These are phyloP conservation scores for Penicillium sp. DNA, from an alignment of 2,329 filamentous ascomycete genomes.

Conservation along the genomic window DNA sequence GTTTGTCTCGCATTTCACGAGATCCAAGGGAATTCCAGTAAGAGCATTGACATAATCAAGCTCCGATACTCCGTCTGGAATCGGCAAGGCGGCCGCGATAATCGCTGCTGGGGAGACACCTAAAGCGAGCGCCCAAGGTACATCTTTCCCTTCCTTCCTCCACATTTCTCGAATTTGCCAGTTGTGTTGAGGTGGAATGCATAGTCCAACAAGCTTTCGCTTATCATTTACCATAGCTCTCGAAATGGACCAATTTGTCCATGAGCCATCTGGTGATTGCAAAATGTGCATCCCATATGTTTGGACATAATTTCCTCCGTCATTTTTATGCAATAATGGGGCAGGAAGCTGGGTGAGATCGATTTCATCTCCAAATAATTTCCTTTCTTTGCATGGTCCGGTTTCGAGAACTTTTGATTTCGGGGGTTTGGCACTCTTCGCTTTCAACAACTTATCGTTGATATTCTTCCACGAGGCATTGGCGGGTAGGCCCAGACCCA, in stretches of 20 bases:
- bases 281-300: slow-evolving; percentile 54
- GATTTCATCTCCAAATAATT: slow-evolving; percentile 40
- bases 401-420: slow-evolving; percentile 33
- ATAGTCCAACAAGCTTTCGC: slow-evolving; percentile 43
- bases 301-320: slow-evolving; percentile 54
- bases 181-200: slow-evolving; percentile 50
- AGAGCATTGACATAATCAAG: slow-evolving; percentile 52
- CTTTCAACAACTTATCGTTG: slow-evolving; percentile 44
- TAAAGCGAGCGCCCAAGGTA: slow-evolving; percentile 51
- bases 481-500: slow-evolving; percentile 44
- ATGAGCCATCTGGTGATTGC: slow-evolving; percentile 46
- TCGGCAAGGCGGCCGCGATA: slow-evolving; percentile 51
- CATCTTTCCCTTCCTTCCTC: slow-evolving; percentile 47
- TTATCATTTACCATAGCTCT: slow-evolving; percentile 51
- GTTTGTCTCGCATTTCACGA: slow-evolving; percentile 56
- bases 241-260: slow-evolving; percentile 46
- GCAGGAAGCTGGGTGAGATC: slow-evolving; percentile 47
- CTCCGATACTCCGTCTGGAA: slow-evolving; percentile 53
- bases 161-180: slow-evolving; percentile 50
- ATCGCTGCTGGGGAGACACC: slow-evolving; percentile 53
- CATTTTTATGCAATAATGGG: slow-evolving; percentile 46
- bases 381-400: slow-evolving; percentile 48
- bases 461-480: slow-evolving; percentile 42
- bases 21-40: slow-evolving; percentile 46
- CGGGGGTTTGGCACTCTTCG: slow-evolving; percentile 33